Evolutionary conservation across 345 rosid species (phyloP), one percentile per base, ranked within the genome.

Genomic region (Lepidium aucheri): DNA sequence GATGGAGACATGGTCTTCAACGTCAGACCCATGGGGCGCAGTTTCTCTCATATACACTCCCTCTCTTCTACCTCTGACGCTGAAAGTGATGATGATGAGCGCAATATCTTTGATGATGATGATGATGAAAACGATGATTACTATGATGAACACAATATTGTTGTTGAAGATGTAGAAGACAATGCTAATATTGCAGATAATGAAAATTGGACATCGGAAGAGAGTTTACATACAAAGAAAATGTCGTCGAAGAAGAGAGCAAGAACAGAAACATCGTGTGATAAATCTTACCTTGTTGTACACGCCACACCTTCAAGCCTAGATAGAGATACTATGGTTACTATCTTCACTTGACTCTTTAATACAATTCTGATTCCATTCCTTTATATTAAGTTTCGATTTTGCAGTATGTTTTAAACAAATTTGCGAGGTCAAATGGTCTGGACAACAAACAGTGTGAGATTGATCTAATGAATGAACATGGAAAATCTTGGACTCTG

Each of bases 231-330:
- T 72, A 42, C 33, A 33, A 41, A 57, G 56, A 64, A 46, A 30
- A 5, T 10, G 40, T 30, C 39, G 9, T 49, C 66, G 1, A 57
- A 47, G 60, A 72, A 57, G 41, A 72, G 60, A 50, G 26, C 12
- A 10, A 65, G 51, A 72, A 32, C 24, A 57, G 60, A 41, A 49
- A 38, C 30, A 56, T 45, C 47, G 62, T 41, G 36, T 7, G 67
- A 20, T 2, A 2, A 35, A 4, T 45, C 65, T 17, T 54, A 26
- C 33, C 51, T 70, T 70, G 8, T 45, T 44, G 17, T 42, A 47
- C 75, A 63, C 65, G 65, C 65, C 44, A 72, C 76, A 18, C 0
- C 53, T 39, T 41, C 76, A 30, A 72, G 34, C 33, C 40, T 65
- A 41, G 1, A 4, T 3, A 41, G 53, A 38, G 49, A 54, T 54